Evolutionary conservation across 768 basidiomycete species (phyloP), one percentile per base, ranked within the genome.

Genomic region (Termitomyces sp.): DNA sequence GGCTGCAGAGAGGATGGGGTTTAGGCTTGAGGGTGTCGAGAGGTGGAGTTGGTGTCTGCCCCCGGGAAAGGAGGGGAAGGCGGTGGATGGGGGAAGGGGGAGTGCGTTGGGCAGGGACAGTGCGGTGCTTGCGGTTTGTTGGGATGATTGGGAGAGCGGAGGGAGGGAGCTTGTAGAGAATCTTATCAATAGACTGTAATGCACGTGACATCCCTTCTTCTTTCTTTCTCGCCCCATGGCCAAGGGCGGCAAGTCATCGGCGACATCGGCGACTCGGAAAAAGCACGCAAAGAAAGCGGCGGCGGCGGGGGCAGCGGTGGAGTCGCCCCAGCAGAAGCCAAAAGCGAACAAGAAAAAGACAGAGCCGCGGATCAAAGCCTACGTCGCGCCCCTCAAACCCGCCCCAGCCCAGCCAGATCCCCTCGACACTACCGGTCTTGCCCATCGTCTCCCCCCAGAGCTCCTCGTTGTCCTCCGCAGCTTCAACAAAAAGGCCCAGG

Each of bases 401-500:
- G 76, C 81, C 0, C 85, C 89, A 8, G 75, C 82, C 1, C 81
- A 83, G 49, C 90, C 83, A 21, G 94, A 98, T 77, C 95, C 95
- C 1, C 76, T 98, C 38, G 94, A 97, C 65, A 84, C 87, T 1
- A 83, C 85, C 3, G 94, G 93, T 0, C 78, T 96, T 5, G 87
- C 84, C 3, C 83, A 84, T 64, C 73, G 75, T 12, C 71, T 97
- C 4, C 91, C 92, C 0, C 82, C 94, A 2, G 92, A 94, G 27
- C 76, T 98, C 21, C 78, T 95, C 7, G 84, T 98, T 46, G 81
- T 94, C 2, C 78, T 98, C 53, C 75, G 93, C 48, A 81, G 83
- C 60, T 76, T 98, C 51, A 85, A 82, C 27, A 98, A 98, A 82
- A 96, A 96, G 75, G 93, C 95, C 56, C 80, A 82, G 27, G 80